A percentile compares a stretch with the other conserved stretches of the same genome.
These are phyloP conservation scores for Erucastrum elatum DNA, from an alignment of 345 rosid species.

Conservation along the genomic window DNA sequence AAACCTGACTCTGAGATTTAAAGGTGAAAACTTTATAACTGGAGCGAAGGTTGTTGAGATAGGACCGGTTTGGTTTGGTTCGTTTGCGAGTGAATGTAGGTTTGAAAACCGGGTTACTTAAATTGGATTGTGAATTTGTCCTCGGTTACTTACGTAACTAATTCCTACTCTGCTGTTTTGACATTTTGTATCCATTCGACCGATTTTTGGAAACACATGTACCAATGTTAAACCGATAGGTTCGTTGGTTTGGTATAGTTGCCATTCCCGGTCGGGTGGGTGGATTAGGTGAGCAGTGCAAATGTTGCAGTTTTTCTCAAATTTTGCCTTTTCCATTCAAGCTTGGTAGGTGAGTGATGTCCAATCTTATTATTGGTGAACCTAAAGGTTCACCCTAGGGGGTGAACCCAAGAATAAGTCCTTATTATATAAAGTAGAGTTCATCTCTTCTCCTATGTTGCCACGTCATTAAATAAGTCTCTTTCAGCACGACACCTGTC, in stretches of 20 bases:
- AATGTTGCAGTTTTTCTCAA: constrained; percentile 27
- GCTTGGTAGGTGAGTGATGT: constrained; percentile 36
- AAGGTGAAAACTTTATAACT: constrained; percentile 26
- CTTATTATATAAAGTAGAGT: too few relatives aligned
- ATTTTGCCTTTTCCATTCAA: constrained; percentile 32
- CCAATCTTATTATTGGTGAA: too few relatives aligned
- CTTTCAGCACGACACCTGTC: too few relatives aligned
- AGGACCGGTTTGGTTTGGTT: constrained; percentile 11
- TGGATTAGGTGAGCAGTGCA: constrained; percentile 20
- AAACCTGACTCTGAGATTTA: constrained; percentile 32
- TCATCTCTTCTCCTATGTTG: too few relatives aligned
- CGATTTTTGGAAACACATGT: not conserved
- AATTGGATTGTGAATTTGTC: not conserved
- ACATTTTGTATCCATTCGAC: not conserved
- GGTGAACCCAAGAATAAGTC: too few relatives aligned
- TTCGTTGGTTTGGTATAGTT: too few relatives aligned
- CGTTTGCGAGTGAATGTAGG: not conserved
- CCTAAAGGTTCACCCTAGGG: too few relatives aligned
- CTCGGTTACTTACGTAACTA: not conserved
- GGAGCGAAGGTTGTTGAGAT: constrained; percentile 27
- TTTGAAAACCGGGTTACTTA: constrained; percentile 8
- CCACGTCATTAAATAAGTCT: too few relatives aligned
- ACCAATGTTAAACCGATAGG: constrained; percentile 7
- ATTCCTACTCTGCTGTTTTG: not conserved
- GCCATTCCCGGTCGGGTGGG: too few relatives aligned